These are phyloP conservation scores for Cerioporus squamosus DNA, from an alignment of 1,284 basidiomycete genomes.

Conservation along the genomic window DNA sequence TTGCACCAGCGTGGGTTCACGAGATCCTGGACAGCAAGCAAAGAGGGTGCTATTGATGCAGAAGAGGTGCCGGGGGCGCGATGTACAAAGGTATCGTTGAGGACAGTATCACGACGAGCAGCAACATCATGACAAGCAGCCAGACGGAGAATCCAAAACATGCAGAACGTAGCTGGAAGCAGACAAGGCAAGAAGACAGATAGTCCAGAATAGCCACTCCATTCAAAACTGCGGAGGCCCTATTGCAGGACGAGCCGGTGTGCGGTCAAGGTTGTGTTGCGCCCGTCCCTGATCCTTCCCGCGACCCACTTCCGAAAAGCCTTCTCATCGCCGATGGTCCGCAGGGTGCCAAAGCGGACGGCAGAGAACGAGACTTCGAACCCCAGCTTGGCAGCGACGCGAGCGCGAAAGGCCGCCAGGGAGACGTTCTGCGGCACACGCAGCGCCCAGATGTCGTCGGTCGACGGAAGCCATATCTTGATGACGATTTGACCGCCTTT, in stretches of 20 bases:
- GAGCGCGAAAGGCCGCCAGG: slow-evolving; percentile 36
- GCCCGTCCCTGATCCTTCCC: slow-evolving; percentile 27
- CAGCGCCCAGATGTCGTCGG: slow-evolving; percentile 45
- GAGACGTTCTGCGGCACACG: slow-evolving; percentile 37
- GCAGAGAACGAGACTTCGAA: slow-evolving; percentile 37
- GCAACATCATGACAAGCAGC: too few species aligned
- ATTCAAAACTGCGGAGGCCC: background rate
- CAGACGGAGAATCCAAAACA: too few species aligned
- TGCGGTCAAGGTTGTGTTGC: slow-evolving; percentile 31
- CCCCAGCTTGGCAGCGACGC: slow-evolving; percentile 40
- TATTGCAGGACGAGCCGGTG: slow-evolving; percentile 21
- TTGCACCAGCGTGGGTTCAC: too few species aligned
- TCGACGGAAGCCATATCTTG: slow-evolving; percentile 46
- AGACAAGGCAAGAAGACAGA: too few species aligned
- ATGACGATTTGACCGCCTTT: slow-evolving; percentile 40
- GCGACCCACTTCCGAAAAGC: slow-evolving; percentile 32
- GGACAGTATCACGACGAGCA: too few species aligned
- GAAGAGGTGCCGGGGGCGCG: too few species aligned
- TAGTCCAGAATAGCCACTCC: too few species aligned
- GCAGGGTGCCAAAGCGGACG: slow-evolving; percentile 8
- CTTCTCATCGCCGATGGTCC: slow-evolving; percentile 26
- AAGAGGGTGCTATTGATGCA: too few species aligned
- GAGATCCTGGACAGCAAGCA: too few species aligned
- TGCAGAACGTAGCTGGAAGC: too few species aligned
- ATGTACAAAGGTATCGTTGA: too few species aligned